Evolutionary conservation across 176 grass and related monocot species (phyloP).

Genomic region (Triticum dicoccoides): DNA sequence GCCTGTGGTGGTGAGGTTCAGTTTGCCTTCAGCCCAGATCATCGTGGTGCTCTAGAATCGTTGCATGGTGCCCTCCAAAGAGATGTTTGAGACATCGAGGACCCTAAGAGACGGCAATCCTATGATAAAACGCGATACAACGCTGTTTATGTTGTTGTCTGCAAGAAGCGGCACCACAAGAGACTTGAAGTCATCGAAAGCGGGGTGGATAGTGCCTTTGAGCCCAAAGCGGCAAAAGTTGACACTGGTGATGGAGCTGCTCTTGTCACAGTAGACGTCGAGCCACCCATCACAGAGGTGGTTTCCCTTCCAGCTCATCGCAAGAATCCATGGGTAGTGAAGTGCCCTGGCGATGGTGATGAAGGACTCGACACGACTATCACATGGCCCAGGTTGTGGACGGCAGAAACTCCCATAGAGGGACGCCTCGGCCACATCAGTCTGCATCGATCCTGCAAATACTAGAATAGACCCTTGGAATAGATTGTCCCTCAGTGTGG

Average conservation of each 20-base stretch:
- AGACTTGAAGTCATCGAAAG: constrained; percentile 18
- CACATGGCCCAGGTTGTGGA: constrained; percentile 4
- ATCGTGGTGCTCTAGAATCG: constrained; percentile 17
- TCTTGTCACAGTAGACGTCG: constrained; percentile 31
- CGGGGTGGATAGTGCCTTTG: constrained; percentile 32
- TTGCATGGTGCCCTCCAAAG: constrained; percentile 33
- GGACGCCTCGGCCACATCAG: not conserved
- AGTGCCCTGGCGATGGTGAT: constrained; percentile 22
- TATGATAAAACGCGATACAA: constrained; percentile 2
- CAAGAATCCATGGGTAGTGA: constrained; percentile 12
- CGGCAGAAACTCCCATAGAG: constrained; percentile 27
- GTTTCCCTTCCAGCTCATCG: constrained; percentile 37
- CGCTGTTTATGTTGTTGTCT: constrained; percentile 29
- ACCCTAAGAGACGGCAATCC: constrained; percentile 9
- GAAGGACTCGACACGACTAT: constrained; percentile 12
- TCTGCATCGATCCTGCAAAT: constrained; percentile 20
- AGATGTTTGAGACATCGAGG: constrained; percentile 49
- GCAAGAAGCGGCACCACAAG: constrained; percentile 29
- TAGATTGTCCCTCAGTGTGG: constrained; percentile 30
- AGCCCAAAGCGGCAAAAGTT: constrained; percentile 32
- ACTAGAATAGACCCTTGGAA: constrained; percentile 35
- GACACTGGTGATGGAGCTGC: constrained; percentile 26
- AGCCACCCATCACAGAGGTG: constrained; percentile 31
- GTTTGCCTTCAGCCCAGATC: constrained; percentile 37
- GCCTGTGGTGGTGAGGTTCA: not conserved